Conservation (phyloP, 805 yeast species). For the Nakazawaea siamensis region DNA sequence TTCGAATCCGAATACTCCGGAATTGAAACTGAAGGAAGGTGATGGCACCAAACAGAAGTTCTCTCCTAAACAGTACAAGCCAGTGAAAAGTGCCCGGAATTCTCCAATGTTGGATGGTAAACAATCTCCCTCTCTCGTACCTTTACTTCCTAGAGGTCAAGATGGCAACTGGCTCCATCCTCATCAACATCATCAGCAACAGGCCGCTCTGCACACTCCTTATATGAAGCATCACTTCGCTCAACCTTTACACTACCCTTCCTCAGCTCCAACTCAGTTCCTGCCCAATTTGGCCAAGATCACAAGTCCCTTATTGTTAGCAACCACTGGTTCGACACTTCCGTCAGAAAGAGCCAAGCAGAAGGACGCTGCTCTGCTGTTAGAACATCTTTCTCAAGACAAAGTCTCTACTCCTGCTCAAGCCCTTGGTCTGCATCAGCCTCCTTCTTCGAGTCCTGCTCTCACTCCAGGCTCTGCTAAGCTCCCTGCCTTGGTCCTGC, state of each 20-base stretch:
- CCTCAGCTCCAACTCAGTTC: conserved; percentile 63
- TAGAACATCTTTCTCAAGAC: conserved; percentile 25
- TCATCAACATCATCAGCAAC: conserved; percentile 14
- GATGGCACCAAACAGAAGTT: conserved; percentile 17
- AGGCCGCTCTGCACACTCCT: conserved; percentile 2
- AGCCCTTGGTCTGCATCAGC: conserved; percentile 22
- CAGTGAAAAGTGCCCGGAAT: conserved; percentile 12
- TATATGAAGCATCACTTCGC: conserved; percentile 21
- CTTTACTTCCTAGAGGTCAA: conserved; percentile 30
- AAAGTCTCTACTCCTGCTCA: conserved; percentile 20
- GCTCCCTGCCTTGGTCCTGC: conserved; percentile 14
- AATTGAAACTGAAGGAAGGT: conserved; percentile 41
- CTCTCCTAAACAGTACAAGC: conserved; percentile 29
- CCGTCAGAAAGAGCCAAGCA: conserved; percentile 23
- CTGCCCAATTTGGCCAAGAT: conserved; percentile 56
- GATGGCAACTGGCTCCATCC: conserved; percentile 10
- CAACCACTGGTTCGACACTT: conserved; percentile 34
- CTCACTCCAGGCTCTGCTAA: conserved; percentile 15
- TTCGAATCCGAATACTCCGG: conserved; percentile 47
- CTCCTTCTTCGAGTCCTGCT: conserved; percentile 19
- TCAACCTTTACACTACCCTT: conserved; percentile 57
- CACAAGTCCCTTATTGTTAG: conserved; percentile 55
- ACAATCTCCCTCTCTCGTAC: conserved; percentile 29
- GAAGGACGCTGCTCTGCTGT: conserved; percentile 25
- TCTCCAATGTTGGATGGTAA: conserved; percentile 9